These are phyloP conservation scores for Peronospora destructor DNA, from an alignment of 352 stramenopile genomes.

Conservation along the genomic window DNA sequence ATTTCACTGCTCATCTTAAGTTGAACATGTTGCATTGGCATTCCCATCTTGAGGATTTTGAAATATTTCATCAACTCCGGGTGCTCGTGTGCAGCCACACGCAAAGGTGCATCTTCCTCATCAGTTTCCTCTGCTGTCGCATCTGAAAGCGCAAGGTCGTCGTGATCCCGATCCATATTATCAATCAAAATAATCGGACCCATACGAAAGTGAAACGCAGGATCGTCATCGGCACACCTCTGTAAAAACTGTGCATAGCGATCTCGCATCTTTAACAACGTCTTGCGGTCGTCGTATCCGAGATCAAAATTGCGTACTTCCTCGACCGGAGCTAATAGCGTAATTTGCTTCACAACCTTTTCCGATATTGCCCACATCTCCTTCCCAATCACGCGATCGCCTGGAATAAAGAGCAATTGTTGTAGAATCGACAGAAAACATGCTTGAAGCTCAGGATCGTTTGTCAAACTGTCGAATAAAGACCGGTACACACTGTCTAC, in stretches of 20 bases:
- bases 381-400: slow-evolving; percentile 74
- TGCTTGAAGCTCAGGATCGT: slow-evolving; percentile 55
- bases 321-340: slow-evolving; percentile 65
- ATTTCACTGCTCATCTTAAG: slow-evolving; percentile 69
- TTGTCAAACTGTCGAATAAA: slow-evolving; percentile 45
- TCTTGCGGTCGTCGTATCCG: slow-evolving; percentile 77
- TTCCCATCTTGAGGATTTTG: slow-evolving; percentile 76
- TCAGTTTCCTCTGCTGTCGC: slow-evolving; percentile 56
- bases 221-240: slow-evolving; percentile 61
- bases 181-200: slow-evolving; percentile 72
- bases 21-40: slow-evolving; percentile 59
- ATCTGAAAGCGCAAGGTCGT: slow-evolving; percentile 51
- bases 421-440: slow-evolving; percentile 77
- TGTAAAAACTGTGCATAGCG: slow-evolving; percentile 69
- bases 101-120: slow-evolving; percentile 40
- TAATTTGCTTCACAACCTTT: slow-evolving; percentile 75
- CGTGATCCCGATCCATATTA: slow-evolving; percentile 52
- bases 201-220: slow-evolving; percentile 59
- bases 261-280: slow-evolving; percentile 63
- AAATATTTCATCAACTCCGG: slow-evolving; percentile 72
- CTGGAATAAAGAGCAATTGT: slow-evolving; percentile 81
- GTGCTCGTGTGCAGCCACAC: slow-evolving; percentile 48
- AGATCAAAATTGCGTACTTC: slow-evolving; percentile 76
- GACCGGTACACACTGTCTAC: slow-evolving; percentile 63
- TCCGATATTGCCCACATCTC: slow-evolving; percentile 82